phyloP scores from a whole-genome alignment of 2,329 filamentous ascomycete genomes.

The Monosporascus sp. region DNA sequence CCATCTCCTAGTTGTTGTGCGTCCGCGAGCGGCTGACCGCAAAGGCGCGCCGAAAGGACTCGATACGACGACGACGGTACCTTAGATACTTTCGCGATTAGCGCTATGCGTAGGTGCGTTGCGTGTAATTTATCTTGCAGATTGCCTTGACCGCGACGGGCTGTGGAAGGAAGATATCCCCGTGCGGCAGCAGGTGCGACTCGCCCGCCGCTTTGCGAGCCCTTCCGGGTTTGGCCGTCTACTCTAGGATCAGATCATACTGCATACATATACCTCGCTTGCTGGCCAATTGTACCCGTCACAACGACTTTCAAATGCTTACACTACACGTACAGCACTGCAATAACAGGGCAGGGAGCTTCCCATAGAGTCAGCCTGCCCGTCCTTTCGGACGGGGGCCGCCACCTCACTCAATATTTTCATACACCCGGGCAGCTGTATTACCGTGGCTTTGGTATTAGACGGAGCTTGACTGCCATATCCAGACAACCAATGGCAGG shows the following conservation, averaged over 20 bases:
- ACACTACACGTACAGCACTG: background rate
- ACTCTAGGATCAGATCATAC: background rate
- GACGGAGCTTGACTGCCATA: background rate
- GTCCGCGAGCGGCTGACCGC: background rate
- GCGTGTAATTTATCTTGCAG: background rate
- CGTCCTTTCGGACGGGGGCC: background rate
- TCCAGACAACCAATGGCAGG: background rate
- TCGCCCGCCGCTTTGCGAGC: background rate
- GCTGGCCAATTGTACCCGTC: background rate
- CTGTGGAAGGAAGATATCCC: background rate
- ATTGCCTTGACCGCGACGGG: background rate
- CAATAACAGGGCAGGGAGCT: background rate
- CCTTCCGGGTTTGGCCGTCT: background rate
- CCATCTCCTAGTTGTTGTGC: background rate
- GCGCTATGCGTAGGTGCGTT: background rate
- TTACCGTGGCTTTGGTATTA: background rate
- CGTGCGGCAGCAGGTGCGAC: background rate
- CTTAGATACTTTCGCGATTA: background rate
- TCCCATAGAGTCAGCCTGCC: background rate
- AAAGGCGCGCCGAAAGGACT: background rate
- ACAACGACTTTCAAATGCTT: background rate
- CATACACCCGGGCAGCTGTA: background rate
- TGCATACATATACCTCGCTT: background rate
- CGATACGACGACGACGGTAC: background rate
- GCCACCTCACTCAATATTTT: background rate